Percentiles rank a stretch among this genome's conserved stretches.
phyloP scores from a whole-genome alignment of 2,329 filamentous ascomycete genomes.

The Trichoderma pleuroti region DNA sequence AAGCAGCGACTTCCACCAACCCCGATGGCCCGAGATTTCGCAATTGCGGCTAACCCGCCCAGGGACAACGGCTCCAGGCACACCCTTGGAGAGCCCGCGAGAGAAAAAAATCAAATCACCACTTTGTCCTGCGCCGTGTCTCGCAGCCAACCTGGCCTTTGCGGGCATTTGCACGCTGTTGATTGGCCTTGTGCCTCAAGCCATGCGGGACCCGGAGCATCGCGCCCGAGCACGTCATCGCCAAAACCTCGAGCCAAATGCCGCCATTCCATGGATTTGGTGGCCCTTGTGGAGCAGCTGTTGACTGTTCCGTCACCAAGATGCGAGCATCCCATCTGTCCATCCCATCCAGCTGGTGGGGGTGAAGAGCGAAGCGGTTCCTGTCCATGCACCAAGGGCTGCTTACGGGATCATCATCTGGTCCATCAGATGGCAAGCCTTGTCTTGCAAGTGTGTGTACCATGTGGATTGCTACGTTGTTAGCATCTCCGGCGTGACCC shows the following conservation, averaged over 20 bases:
- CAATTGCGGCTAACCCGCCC: constrained; percentile 17
- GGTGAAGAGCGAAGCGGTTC: neutral
- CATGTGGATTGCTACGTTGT: neutral
- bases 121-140: neutral
- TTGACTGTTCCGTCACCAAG: neutral
- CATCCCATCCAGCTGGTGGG: neutral
- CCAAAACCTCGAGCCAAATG: constrained; percentile 15
- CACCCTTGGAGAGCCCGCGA: neutral
- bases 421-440: neutral
- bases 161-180: constrained; percentile 1
- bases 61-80: neutral
- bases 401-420: constrained; percentile 12
- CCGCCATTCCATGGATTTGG: constrained; percentile 8
- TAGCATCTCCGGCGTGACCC: constrained; percentile 6
- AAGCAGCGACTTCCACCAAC: constrained; percentile 17
- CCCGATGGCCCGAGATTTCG: constrained; percentile 22
- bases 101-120: neutral
- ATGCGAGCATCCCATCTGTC: neutral
- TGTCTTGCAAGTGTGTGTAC: neutral
- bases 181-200: constrained; percentile 28
- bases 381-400: neutral
- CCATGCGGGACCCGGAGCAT: constrained; percentile 24
- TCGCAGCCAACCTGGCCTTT: neutral
- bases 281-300: constrained; percentile 1
- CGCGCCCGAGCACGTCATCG: constrained; percentile 35